These are phyloP conservation scores for Metschnikowia henanensis DNA, from an alignment of 805 yeast genomes.

Conservation along the genomic window DNA sequence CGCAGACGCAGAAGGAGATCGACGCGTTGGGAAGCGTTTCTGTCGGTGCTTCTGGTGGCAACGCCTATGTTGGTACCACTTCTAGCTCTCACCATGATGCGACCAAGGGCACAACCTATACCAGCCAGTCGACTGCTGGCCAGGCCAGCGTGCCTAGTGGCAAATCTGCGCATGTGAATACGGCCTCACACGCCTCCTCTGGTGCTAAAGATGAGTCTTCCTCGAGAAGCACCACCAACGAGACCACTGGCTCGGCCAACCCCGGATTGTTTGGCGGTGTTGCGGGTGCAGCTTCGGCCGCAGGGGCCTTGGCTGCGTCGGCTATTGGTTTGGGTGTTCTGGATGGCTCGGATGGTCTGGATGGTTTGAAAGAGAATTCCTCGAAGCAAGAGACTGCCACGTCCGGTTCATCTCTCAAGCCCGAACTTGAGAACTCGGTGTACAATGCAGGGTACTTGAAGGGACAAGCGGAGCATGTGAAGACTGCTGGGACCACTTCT, in stretches of 20 bases:
- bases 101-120: background rate
- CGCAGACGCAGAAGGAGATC: slow-evolving; percentile 26
- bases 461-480: slow-evolving; percentile 2
- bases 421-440: slow-evolving; percentile 8
- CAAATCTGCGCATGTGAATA: slow-evolving; percentile 3
- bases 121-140: slow-evolving; percentile 3
- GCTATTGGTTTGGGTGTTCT: slow-evolving; percentile 8
- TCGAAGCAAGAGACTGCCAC: no score
- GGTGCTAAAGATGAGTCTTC: background rate
- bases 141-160: slow-evolving; percentile 4
- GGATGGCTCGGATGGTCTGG: no score
- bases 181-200: background rate
- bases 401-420: background rate
- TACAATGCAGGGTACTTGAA: slow-evolving; percentile 10
- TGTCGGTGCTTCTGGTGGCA: no score
- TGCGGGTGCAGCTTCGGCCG: slow-evolving; percentile 14
- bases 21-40: slow-evolving; percentile 13
- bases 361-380: no score
- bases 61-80: no score
- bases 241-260: slow-evolving; percentile 6
- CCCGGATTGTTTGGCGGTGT: slow-evolving; percentile 16
- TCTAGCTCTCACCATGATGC: background rate
- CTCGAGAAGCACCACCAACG: background rate
- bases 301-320: slow-evolving; percentile 20
- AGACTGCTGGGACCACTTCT: background rate